Evolutionary conservation across 1,139 yeast genomes (phyloP), one percentile per base, ranked within the genome.

Genomic region (Candida tetrigidarum): DNA sequence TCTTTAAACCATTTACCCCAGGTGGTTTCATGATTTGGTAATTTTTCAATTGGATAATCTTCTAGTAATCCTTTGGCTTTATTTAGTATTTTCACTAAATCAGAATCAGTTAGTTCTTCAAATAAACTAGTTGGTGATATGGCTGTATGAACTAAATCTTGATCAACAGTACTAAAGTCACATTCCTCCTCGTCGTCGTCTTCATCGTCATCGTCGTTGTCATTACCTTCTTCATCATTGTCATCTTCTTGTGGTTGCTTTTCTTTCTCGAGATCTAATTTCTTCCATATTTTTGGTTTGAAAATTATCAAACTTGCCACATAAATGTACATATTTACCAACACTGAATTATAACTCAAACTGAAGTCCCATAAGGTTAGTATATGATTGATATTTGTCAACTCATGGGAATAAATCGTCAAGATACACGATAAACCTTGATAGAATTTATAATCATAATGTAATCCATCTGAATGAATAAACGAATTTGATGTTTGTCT

Each of bases 391-490:
- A 77, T 64, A 39, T 74, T 69, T 16, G 68, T 61, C 26, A 86
- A 57, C 52, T 90, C 93, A 62, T 93, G 98, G 11, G 95, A 73
- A 62, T 84, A 89, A 40, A 89, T 57, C 0, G 98, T 90, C 38
- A 93, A 71, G 1, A 92, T 69, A 1, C 95, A 79, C 10, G 96
- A 86, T 9, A 93, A 63, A 0, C 90, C 88, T 47, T 64, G 78
- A 55, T 78, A 86, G 49, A 82, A 80, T 37, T 62, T 62, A 54
- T 74, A 74, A 48, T 72, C 76, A 55, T 66, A 72, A 42, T 52
- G 54, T n/a, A 53, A 44, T 2, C 74, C 74, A 43, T 62, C 58
- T 0, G 69, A 52, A 30, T 54, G 50, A 6, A 59, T 42, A 50
- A 53, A 66, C 2, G 66, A 57, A 40, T 59, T 60, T 37, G 67